Conservation (phyloP, 192 early-diverging fungal genomes). For the Backusella australiensis region DNA sequence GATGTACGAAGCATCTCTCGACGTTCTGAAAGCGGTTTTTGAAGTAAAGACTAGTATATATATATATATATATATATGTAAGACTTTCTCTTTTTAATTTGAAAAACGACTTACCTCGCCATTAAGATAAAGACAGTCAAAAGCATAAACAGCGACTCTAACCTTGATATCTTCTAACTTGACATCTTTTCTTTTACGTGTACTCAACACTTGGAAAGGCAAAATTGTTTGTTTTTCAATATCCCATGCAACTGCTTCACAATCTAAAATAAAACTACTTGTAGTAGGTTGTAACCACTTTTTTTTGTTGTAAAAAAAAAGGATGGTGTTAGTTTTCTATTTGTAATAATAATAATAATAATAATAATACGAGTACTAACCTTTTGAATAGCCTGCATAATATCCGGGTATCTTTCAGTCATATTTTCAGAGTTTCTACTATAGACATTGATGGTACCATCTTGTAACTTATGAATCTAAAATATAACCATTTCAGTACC, state of each 20-base stretch:
- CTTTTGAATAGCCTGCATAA: conserved; percentile 73
- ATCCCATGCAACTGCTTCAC: conserved; percentile 99
- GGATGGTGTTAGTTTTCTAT: neutral
- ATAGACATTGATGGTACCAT: conserved; percentile 80
- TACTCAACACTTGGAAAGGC: conserved; percentile 96
- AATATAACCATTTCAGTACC: neutral
- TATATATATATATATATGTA: too few species aligned
- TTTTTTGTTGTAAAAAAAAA: neutral
- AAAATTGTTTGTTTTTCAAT: conserved; percentile 72
- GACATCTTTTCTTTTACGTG: conserved; percentile 94
- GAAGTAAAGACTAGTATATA: conserved; percentile 64
- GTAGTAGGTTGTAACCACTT: conserved; percentile 55
- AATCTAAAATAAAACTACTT: conserved; percentile 93
- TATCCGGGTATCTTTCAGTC: conserved; percentile 91
- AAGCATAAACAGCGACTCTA: conserved; percentile 94
- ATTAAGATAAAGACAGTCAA: conserved; percentile 94
- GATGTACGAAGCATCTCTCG: conserved; percentile 66
- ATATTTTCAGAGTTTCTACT: conserved; percentile 96
- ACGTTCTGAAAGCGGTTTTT: conserved; percentile 70
- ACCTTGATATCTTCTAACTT: conserved; percentile 90
- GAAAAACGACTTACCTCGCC: conserved; percentile 60
- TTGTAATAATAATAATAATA: too few species aligned
- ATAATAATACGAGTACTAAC: conserved; percentile 25
- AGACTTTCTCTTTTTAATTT: neutral
- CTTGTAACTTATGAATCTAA: conserved; percentile 80